Conservation (phyloP, 805 yeast species). For the Yarrowia deformans region DNA sequence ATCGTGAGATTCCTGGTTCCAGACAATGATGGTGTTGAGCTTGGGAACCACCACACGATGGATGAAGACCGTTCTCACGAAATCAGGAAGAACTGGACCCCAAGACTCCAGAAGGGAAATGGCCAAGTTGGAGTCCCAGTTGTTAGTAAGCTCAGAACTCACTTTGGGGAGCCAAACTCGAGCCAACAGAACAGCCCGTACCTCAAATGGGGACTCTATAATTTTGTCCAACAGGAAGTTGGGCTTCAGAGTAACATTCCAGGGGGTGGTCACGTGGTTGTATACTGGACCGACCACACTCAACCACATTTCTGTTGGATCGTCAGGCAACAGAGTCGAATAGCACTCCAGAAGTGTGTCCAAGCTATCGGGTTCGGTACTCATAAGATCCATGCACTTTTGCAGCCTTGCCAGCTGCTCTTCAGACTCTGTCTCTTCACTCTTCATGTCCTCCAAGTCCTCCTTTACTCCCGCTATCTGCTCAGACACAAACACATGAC, state of each 20-base stretch:
- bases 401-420: constrained; percentile 6
- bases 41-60: constrained; percentile 52
- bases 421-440: constrained; percentile 1
- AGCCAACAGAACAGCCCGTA: constrained; percentile 46
- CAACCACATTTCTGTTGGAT: constrained; percentile 12
- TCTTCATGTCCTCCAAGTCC: constrained; percentile 2
- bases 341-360: constrained; percentile 5
- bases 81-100: constrained; percentile 52
- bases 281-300: constrained; percentile 4
- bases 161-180: constrained; percentile 52
- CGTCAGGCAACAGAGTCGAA: not conserved
- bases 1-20: constrained; percentile 52
- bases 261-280: not conserved
- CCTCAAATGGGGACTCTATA: constrained; percentile 13
- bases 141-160: constrained; percentile 45
- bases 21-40: constrained; percentile 49
- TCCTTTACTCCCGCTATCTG: constrained; percentile 41
- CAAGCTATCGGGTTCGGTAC: not conserved
- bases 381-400: constrained; percentile 14
- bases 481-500: constrained; percentile 27
- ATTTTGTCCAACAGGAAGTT: constrained; percentile 23
- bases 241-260: constrained; percentile 19
- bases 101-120: constrained; percentile 55
- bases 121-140: constrained; percentile 56
- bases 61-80: constrained; percentile 52